Base-by-base conservation (phyloP, 2,329 filamentous ascomycete genomes). In the Penicillium sp. region DNA sequence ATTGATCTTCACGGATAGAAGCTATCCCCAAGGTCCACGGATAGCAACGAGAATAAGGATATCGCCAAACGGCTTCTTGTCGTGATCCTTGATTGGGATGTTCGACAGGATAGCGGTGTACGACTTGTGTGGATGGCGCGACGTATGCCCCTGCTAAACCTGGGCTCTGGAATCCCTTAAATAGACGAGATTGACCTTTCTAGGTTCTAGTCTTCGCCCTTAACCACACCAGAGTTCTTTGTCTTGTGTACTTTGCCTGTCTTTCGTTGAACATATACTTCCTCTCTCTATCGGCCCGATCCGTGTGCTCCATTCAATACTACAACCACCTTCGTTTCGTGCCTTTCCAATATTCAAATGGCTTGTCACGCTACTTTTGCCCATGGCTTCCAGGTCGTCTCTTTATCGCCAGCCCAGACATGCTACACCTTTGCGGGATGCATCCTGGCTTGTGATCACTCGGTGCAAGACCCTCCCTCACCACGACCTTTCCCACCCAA, bases 401-500 rank as follows among this genome's bases (percentile, higher is more conserved):
- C 13, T 33, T 44, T 34, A 38, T 49, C 41, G 5, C 50, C 31
- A 5, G 39, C 19, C 10, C 49, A 34, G 19, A 13, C 21, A 25
- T 25, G 44, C 29, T 55, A 55, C 39, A 57, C 44, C 21, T 41
- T 53, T 15, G 21, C 38, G 15, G 53, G 36, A 43, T 49, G 41
- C 21, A 53, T 62, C 23, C 56, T 38, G 23, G 34, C 53, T 4
- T 64, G 56, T 44, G 58, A 62, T 38, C 65, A 65, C 47, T 67
- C 65, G 1, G 64, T 67, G 25, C 64, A 66, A 56, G 65, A 67
- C 49, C 63, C 65, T 25, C 65, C 65, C 9, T 67, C 65, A 16
- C 65, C 65, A 19, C 61, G 68, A 16, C 74, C 74, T 40, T 72
- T 69, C 23, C 74, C 74, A 47, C 71, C 73, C 19, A 75, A 76